A percentile compares a stretch with the other conserved stretches of the same genome.
Evolutionary conservation across 139 green algal genomes (phyloP).

Genomic region (Coccomyxa sp.): DNA sequence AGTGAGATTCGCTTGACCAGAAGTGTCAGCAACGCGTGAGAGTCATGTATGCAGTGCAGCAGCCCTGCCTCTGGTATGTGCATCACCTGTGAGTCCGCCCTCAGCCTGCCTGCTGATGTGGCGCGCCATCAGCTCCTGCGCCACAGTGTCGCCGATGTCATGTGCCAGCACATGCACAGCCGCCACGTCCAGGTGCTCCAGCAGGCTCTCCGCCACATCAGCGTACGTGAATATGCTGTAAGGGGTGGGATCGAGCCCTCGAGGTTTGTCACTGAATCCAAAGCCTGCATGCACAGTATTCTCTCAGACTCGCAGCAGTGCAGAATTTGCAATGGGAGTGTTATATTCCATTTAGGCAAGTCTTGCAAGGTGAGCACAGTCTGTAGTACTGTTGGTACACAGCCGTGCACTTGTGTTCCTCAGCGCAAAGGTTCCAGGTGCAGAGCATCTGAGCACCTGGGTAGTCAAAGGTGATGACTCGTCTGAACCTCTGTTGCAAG

Average conservation of each 20-base stretch:
- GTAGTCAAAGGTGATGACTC: neutral
- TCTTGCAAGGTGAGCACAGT: too few relatives aligned
- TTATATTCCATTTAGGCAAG: neutral
- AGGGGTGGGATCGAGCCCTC: neutral
- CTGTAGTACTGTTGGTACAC: too few relatives aligned
- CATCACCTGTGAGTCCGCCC: neutral
- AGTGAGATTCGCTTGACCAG: neutral
- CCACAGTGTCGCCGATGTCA: slow-evolving; percentile 11
- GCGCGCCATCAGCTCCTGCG: slow-evolving; percentile 12
- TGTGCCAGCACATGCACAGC: slow-evolving; percentile 13
- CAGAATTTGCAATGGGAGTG: neutral
- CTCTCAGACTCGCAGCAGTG: neutral
- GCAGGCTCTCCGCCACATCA: slow-evolving; percentile 9
- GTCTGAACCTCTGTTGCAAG: neutral
- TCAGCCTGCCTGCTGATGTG: slow-evolving; percentile 1
- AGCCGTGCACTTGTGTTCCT: too few relatives aligned
- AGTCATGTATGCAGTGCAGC: neutral
- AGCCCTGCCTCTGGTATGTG: neutral
- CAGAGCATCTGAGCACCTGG: neutral
- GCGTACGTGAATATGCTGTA: slow-evolving; percentile 3
- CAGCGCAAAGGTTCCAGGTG: too few relatives aligned
- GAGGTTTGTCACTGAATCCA: slow-evolving; percentile 17
- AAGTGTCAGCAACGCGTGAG: neutral
- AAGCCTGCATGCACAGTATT: neutral
- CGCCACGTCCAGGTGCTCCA: slow-evolving; percentile 1